Base-by-base conservation (phyloP, 2,329 filamentous ascomycete genomes). In the Spiromastix sp. region DNA sequence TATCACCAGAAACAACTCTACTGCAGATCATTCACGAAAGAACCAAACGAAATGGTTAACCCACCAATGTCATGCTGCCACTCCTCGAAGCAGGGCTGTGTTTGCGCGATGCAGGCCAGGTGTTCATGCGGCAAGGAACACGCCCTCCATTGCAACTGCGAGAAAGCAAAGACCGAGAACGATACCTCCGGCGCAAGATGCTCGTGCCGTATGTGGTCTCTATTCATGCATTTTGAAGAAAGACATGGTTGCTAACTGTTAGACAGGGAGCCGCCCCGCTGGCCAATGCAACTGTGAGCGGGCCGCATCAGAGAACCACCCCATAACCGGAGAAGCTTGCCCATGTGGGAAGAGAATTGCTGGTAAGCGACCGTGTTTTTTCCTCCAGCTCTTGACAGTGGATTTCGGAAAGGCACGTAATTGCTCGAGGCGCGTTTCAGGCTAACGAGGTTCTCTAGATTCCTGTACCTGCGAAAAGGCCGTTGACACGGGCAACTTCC, bases 91-190 rank as follows among this genome's bases (percentile, higher is more conserved):
- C 65, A 63, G 48, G 59, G 64, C 50, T 79, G 74, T 49, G 68
- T 70, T 47, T 75, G 71, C 49, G 70, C 71, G 25, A 61, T 67
- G 36, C 70, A 76, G 48, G 72, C 74, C 42, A 75, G 62, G 42
- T 94, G 86, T 75, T 93, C 85, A 11, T 96, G 89, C 59, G 89
- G 89, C 55, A 78, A 94, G 68, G 74, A 91, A 57, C 75, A 78
- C 3, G 89, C 89, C 32, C 76, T 94, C 32, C 71, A 87, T 58
- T 96, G 89, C 74, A 81, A 70, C 43, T 95, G 89, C 67, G 76
- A 76, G 51, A 87, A 85, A 61, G 73, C 86, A 3, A 45, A 70
- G 3, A 62, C 68, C 11, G 87, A 95, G 70, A 95, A 95, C 70
- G 64, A 64, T 26, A 57, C 84, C 37, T 59, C 68, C 5, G 85